These are phyloP conservation scores for Trametes pubescens DNA, from an alignment of 1,284 basidiomycete species.

Conservation along the genomic window DNA sequence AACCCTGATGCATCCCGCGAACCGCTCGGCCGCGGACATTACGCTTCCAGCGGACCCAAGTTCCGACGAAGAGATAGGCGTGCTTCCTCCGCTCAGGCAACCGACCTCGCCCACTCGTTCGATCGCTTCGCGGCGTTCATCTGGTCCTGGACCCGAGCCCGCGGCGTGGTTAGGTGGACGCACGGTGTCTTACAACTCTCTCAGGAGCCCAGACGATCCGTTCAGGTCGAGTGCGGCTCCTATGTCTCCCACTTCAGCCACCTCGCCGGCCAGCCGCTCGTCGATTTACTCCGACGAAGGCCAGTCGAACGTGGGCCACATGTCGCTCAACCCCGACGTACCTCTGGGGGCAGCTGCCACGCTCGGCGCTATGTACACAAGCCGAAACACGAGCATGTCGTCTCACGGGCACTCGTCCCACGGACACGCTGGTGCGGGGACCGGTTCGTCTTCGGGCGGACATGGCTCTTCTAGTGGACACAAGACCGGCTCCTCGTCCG, in stretches of 20 bases:
- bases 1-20: conserved; percentile 31
- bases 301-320: conserved; percentile 3
- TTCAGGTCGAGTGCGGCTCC: conserved; percentile 5
- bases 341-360: conserved; percentile 18
- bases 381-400: conserved; percentile 25
- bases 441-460: conserved; percentile 25
- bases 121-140: conserved; percentile 9
- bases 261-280: conserved; percentile 24
- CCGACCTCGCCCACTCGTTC: conserved; percentile 26
- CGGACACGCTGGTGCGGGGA: conserved; percentile 20
- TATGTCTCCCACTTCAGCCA: conserved; percentile 4
- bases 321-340: conserved; percentile 8
- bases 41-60: conserved; percentile 2
- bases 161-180: conserved; percentile 39
- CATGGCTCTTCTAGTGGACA: conserved; percentile 31
- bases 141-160: conserved; percentile 32
- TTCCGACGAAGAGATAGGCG: conserved; percentile 5
- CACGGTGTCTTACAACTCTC: conserved; percentile 25
- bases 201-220: conserved; percentile 2
- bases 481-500: conserved; percentile 21
- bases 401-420: conserved; percentile 33
- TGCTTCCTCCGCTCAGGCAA: conserved; percentile 12
- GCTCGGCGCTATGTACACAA: conserved; percentile 21
- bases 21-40: conserved; percentile 28
- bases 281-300: conserved; percentile 29